Evolutionary conservation across 1,284 basidiomycete species (phyloP).

Genomic region (Ustilago sp.): DNA sequence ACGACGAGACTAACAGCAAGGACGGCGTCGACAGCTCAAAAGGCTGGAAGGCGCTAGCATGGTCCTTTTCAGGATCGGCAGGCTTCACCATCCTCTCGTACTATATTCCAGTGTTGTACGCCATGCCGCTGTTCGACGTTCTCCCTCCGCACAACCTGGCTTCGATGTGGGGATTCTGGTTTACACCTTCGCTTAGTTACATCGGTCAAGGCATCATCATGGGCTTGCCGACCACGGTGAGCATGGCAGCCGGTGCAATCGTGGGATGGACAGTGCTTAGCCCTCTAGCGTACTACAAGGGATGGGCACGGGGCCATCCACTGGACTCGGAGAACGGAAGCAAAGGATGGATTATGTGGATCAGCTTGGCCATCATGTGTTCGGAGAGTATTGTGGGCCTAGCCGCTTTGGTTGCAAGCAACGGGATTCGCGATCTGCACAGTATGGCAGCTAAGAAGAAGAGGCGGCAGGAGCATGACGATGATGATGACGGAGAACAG

Average conservation of each 20-base stretch:
- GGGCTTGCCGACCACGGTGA: conserved; percentile 92
- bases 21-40: conserved; percentile 19
- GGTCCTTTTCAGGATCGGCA: conserved; percentile 65
- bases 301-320: conserved; percentile 45
- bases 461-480: conserved; percentile 55
- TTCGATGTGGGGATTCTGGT: conserved; percentile 91
- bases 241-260: conserved; percentile 96
- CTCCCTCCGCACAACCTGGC: conserved; percentile 76
- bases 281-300: conserved; percentile 79
- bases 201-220: conserved; percentile 85
- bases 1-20: conserved; percentile 1
- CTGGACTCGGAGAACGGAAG: conserved; percentile 48
- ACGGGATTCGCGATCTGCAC: conserved; percentile 37
- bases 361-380: conserved; percentile 91
- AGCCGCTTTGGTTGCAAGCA: conserved; percentile 37
- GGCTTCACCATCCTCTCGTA: conserved; percentile 73
- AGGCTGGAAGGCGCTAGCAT: conserved; percentile 46
- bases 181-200: conserved; percentile 85
- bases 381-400: conserved; percentile 81
- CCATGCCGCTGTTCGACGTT: conserved; percentile 87
- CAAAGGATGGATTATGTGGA: conserved; percentile 77
- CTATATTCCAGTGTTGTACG: conserved; percentile 88
- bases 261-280: conserved; percentile 93
- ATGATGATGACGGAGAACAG: conserved; percentile 55
- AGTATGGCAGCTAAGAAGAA: conserved; percentile 20